Conservation (phyloP, 495 filamentous ascomycete genomes). For the Penicillium psychrofluorescens region DNA sequence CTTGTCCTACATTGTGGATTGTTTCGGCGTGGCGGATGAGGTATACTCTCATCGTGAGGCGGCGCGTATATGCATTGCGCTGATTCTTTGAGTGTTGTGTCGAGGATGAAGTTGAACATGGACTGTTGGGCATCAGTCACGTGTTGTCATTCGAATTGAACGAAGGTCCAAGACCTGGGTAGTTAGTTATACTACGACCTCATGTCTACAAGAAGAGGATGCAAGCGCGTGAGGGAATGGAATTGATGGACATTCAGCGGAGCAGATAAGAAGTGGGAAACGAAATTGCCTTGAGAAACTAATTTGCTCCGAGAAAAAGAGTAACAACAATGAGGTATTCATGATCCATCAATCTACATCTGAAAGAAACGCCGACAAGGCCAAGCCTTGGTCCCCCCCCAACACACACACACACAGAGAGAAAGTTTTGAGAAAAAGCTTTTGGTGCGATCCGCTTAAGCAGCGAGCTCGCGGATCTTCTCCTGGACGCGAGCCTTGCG, state of each 20-base stretch:
- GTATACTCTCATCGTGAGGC: slow-evolving; percentile 56
- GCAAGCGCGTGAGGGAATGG: slow-evolving; percentile 22
- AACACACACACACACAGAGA: background rate
- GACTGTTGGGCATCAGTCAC: background rate
- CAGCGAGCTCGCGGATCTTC: slow-evolving; percentile 66
- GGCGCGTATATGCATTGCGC: background rate
- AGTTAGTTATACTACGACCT: background rate
- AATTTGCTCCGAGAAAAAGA: slow-evolving; percentile 20
- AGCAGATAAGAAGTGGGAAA: slow-evolving; percentile 26
- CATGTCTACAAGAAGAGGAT: slow-evolving; percentile 12
- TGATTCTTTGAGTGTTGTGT: background rate
- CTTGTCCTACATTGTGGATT: slow-evolving; percentile 71
- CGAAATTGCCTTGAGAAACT: slow-evolving; percentile 27
- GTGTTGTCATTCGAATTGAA: too few relatives aligned
- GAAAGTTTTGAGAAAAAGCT: slow-evolving; percentile 15
- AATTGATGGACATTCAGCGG: slow-evolving; percentile 24
- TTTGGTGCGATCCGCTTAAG: slow-evolving; percentile 24
- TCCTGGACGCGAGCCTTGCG: slow-evolving; percentile 72
- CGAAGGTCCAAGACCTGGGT: too few relatives aligned
- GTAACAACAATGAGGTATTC: slow-evolving; percentile 22
- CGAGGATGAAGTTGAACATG: background rate
- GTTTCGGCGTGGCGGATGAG: slow-evolving; percentile 85
- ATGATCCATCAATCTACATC: slow-evolving; percentile 24
- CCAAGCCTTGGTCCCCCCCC: slow-evolving; percentile 19
- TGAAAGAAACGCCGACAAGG: slow-evolving; percentile 20